Evolutionary conservation across 495 filamentous ascomycete species (phyloP), one percentile per base, ranked within the genome.

Genomic region (Extremus antarcticus): DNA sequence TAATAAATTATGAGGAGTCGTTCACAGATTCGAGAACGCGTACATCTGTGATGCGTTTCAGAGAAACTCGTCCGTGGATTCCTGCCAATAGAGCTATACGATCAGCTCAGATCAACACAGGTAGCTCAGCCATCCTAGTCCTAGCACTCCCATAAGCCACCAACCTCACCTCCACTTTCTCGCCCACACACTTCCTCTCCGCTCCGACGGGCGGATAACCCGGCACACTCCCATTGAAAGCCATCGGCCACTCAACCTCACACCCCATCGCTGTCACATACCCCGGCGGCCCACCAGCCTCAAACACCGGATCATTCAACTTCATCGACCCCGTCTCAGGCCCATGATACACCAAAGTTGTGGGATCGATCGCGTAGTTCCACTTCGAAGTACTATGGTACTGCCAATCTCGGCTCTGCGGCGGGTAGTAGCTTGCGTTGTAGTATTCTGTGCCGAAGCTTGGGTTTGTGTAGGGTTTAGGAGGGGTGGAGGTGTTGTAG

Each of bases 51-150:
- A n/a, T n/a, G n/a, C n/a, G n/a, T n/a, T n/a, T n/a, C n/a, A n/a
- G n/a, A n/a, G n/a, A n/a, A n/a, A n/a, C n/a, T n/a, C n/a, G n/a
- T n/a, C n/a, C n/a, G n/a, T n/a, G n/a, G n/a, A n/a, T n/a, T n/a
- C n/a, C n/a, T n/a, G n/a, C n/a, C n/a, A n/a, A n/a, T n/a, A n/a
- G n/a, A n/a, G n/a, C n/a, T n/a, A n/a, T n/a, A n/a, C n/a, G n/a
- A n/a, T n/a, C n/a, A n/a, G n/a, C n/a, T n/a, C n/a, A n/a, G n/a
- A 7, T 13, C 29, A 35, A 35, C 13, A 35, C 29, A 35, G 80
- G 79, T 52, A 84, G 63, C 56, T 82, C 76, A 13, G 75, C 74
- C 72, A 82, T 80, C 64, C 80, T 78, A 46, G 79, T 57, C 68
- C 81, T 81, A 47, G 76, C 73, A 57, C 70, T 72, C 3, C 74